These are phyloP conservation scores for Chaetomium globosum DNA, from an alignment of 2,329 filamentous ascomycete species.

Conservation along the genomic window DNA sequence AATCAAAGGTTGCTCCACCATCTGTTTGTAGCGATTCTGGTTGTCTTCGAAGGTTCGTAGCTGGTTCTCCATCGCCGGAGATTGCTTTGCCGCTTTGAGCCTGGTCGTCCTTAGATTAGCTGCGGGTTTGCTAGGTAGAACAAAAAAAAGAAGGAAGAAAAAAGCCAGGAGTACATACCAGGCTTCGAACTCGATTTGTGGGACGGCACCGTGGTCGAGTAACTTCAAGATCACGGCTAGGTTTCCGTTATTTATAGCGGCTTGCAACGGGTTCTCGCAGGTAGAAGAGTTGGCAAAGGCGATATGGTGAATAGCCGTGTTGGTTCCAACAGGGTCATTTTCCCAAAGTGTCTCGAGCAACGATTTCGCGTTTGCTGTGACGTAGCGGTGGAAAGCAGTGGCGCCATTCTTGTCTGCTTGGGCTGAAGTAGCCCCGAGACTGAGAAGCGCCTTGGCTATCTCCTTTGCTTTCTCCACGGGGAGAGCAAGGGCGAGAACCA, in stretches of 20 bases:
- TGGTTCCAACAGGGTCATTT: constrained; percentile 62
- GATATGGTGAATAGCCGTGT: constrained; percentile 69
- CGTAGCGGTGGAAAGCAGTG: constrained; percentile 68
- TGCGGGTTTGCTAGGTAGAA: neutral
- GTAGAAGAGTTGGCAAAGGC: constrained; percentile 47
- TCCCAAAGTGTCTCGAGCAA: constrained; percentile 55
- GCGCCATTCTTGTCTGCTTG: constrained; percentile 68
- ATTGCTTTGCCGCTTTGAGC: constrained; percentile 59
- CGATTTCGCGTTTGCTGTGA: constrained; percentile 53
- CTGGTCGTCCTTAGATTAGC: constrained; percentile 20
- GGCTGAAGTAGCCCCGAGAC: constrained; percentile 70
- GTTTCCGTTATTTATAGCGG: constrained; percentile 60
- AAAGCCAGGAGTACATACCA: constrained; percentile 45
- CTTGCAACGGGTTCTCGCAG: constrained; percentile 49
- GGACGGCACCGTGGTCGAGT: constrained; percentile 63
- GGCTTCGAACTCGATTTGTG: constrained; percentile 62
- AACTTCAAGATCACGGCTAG: constrained; percentile 59
- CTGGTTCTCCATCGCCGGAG: constrained; percentile 43
- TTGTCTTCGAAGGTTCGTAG: constrained; percentile 52
- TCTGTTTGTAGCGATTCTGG: constrained; percentile 50
- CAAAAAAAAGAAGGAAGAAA: neutral
- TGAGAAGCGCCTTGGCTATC: constrained; percentile 67
- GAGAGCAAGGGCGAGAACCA: constrained; percentile 68
- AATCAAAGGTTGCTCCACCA: constrained; percentile 67
- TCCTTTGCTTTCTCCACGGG: constrained; percentile 63